Percentiles rank a stretch among this genome's conserved stretches.
phyloP scores from a whole-genome alignment of 2,329 filamentous ascomycete genomes.

The Fusarium sp. region DNA sequence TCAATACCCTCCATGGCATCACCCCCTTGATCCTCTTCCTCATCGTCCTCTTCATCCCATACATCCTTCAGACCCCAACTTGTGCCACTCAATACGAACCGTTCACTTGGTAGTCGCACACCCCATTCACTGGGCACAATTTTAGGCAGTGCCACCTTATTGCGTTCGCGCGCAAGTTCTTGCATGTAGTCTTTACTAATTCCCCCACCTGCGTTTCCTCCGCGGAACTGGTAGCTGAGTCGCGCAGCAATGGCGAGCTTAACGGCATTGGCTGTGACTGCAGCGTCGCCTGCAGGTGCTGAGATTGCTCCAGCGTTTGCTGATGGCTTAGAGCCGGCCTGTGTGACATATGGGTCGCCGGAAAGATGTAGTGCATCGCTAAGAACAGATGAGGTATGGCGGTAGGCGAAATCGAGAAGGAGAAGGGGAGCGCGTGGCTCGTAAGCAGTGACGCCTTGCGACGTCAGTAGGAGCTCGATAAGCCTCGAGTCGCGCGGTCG shows the following conservation, averaged over 20 bases:
- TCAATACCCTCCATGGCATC: conserved; percentile 65
- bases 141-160: conserved; percentile 73
- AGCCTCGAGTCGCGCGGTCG: conserved; percentile 83
- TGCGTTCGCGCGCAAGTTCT: conserved; percentile 78
- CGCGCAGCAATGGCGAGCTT: conserved; percentile 78
- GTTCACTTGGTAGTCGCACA: conserved; percentile 73
- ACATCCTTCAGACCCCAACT: conserved; percentile 73
- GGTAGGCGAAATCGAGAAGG: conserved; percentile 88
- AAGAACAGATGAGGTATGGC: conserved; percentile 79
- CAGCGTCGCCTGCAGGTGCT: conserved; percentile 61
- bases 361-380: conserved; percentile 77
- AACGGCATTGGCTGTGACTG: conserved; percentile 74
- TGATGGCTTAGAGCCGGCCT: conserved; percentile 65
- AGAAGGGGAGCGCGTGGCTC: conserved; percentile 85
- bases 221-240: conserved; percentile 75
- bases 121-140: conserved; percentile 75
- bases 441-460: conserved; percentile 82
- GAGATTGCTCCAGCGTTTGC: conserved; percentile 62
- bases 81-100: conserved; percentile 74
- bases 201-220: conserved; percentile 64
- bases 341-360: conserved; percentile 73
- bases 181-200: conserved; percentile 80
- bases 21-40: conserved; percentile 54
- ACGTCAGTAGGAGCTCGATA: conserved; percentile 82
- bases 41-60: conserved; percentile 64